A percentile compares a stretch with the other conserved stretches of the same genome.
Conservation (phyloP, 2,329 filamentous ascomycete genomes). For the Monilinia aucupariae region DNA sequence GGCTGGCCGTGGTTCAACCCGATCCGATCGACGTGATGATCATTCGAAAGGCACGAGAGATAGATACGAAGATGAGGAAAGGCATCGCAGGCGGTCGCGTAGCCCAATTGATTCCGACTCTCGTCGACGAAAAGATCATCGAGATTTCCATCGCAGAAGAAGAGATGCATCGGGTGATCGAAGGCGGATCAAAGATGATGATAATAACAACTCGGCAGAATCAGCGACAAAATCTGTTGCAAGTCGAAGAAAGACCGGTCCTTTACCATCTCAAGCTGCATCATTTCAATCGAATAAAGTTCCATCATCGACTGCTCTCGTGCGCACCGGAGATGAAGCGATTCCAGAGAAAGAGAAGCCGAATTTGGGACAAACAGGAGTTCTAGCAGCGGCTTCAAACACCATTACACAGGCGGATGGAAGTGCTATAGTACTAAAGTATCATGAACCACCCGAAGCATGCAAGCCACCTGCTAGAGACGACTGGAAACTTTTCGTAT, state of each 20-base stretch:
- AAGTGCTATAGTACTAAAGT: constrained; percentile 78
- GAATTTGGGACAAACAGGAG: constrained; percentile 75
- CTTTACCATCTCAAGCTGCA: constrained; percentile 54
- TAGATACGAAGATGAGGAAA: constrained; percentile 23
- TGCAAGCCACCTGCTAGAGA: constrained; percentile 76
- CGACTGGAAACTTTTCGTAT: constrained; percentile 85
- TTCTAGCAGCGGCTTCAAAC: constrained; percentile 84
- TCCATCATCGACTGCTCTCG: constrained; percentile 25
- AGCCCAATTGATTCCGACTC: constrained; percentile 27
- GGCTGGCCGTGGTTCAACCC: constrained; percentile 12
- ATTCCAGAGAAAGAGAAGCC: constrained; percentile 74
- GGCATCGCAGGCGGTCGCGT: constrained; percentile 31
- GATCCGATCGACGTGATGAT: constrained; percentile 13
- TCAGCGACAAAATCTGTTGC: constrained; percentile 6
- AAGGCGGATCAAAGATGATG: constrained; percentile 22
- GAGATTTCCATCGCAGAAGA: constrained; percentile 27
- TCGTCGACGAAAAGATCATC: constrained; percentile 23
- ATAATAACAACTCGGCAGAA: background rate
- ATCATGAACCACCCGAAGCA: constrained; percentile 90
- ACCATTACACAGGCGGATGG: constrained; percentile 65
- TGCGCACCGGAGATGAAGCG: constrained; percentile 37
- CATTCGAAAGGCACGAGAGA: constrained; percentile 18
- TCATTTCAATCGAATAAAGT: constrained; percentile 54
- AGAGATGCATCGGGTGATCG: constrained; percentile 28
- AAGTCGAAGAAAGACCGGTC: constrained; percentile 38